A percentile compares a stretch with the other conserved stretches of the same genome.
Evolutionary conservation across 2,329 filamentous ascomycete genomes (phyloP).

Genomic region (Colletotrichum cereale): DNA sequence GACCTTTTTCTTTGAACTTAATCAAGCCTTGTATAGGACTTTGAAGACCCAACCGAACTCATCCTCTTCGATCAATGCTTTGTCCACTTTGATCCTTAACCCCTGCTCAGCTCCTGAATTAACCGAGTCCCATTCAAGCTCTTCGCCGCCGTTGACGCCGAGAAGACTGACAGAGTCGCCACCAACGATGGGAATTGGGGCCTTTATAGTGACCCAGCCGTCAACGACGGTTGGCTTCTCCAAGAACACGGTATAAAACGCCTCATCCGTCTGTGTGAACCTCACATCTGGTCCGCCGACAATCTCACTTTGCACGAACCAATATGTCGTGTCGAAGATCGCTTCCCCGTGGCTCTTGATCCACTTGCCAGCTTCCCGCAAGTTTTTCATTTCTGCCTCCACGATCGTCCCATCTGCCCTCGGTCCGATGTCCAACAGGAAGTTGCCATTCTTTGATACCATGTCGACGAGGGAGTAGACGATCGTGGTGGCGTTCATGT

Average conservation of each 20-base stretch:
- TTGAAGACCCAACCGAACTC: slow-evolving; percentile 54
- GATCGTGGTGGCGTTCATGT: slow-evolving; percentile 65
- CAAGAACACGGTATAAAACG: slow-evolving; percentile 65
- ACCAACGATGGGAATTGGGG: slow-evolving; percentile 59
- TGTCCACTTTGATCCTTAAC: slow-evolving; percentile 39
- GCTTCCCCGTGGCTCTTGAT: slow-evolving; percentile 66
- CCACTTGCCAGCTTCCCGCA: slow-evolving; percentile 66
- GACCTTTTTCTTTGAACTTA: neutral
- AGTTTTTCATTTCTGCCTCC: slow-evolving; percentile 58
- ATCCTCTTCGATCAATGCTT: slow-evolving; percentile 51
- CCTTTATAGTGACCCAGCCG: slow-evolving; percentile 54
- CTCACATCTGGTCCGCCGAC: slow-evolving; percentile 52
- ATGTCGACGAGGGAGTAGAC: slow-evolving; percentile 64
- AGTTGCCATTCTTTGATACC: slow-evolving; percentile 67
- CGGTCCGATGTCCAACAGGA: slow-evolving; percentile 68
- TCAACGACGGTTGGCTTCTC: slow-evolving; percentile 51
- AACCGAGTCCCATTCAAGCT: slow-evolving; percentile 22
- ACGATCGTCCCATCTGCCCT: slow-evolving; percentile 67
- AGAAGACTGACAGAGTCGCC: slow-evolving; percentile 58
- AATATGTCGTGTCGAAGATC: slow-evolving; percentile 69
- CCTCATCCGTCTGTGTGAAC: slow-evolving; percentile 64
- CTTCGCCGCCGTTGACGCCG: slow-evolving; percentile 52
- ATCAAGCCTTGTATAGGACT: slow-evolving; percentile 40
- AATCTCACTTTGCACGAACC: slow-evolving; percentile 61
- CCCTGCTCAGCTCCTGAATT: slow-evolving; percentile 41